These are phyloP conservation scores for Herpetomonas tarakana DNA, from an alignment of 208 protist species.

Conservation along the genomic window DNA sequence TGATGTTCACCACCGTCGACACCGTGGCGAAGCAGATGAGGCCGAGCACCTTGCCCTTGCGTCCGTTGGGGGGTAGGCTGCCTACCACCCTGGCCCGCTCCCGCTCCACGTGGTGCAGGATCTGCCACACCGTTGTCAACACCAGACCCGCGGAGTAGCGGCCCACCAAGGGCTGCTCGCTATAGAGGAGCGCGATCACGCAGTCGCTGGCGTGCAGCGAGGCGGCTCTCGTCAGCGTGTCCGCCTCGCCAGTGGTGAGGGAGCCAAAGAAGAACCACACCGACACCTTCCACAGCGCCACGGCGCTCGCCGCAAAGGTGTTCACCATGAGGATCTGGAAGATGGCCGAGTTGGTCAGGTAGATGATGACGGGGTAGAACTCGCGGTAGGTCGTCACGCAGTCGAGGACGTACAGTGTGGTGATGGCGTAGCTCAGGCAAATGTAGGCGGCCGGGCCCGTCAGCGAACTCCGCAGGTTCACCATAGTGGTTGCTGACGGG, in stretches of 20 bases:
- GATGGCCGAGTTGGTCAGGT: slow-evolving; percentile 56
- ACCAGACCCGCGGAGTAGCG: neutral
- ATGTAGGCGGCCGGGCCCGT: slow-evolving; percentile 37
- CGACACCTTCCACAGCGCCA: slow-evolving; percentile 38
- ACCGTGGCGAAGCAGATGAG: neutral
- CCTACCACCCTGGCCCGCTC: neutral
- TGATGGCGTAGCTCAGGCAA: slow-evolving; percentile 35
- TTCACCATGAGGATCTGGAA: slow-evolving; percentile 61
- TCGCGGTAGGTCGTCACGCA: slow-evolving; percentile 58
- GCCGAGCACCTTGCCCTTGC: neutral
- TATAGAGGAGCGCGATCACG: neutral
- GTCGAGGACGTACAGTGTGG: slow-evolving; percentile 41
- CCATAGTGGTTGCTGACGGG: neutral
- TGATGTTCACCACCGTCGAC: neutral
- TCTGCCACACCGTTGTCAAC: neutral
- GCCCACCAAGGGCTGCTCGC: neutral
- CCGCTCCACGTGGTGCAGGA: neutral
- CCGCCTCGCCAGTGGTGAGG: slow-evolving; percentile 40
- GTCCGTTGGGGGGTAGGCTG: neutral
- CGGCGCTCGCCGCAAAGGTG: slow-evolving; percentile 20
- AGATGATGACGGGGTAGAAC: slow-evolving; percentile 58
- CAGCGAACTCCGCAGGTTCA: slow-evolving; percentile 6
- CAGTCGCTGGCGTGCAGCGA: slow-evolving; percentile 41
- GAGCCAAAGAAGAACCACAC: slow-evolving; percentile 63
- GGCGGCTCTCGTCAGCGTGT: slow-evolving; percentile 22